Evolutionary conservation across 129 eudicot genomes (phyloP).

Genomic region (Kitagawia praeruptora): DNA sequence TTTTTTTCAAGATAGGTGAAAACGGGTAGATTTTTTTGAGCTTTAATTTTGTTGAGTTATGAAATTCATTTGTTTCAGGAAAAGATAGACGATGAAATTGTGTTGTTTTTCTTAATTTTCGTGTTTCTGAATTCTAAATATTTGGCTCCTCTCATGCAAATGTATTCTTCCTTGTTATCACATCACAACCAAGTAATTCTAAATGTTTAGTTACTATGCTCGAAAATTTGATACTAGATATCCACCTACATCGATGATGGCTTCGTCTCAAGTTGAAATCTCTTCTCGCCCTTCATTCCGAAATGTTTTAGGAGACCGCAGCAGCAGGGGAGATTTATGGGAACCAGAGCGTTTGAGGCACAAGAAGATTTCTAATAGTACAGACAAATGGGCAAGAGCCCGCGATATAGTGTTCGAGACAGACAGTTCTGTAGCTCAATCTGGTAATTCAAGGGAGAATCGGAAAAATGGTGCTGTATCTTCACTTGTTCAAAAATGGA

Average conservation of each 20-base stretch:
- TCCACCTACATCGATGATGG: constrained; percentile 21
- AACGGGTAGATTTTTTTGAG: background rate
- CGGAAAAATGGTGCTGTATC: constrained; percentile 56
- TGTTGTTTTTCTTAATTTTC: background rate
- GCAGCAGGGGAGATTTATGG: constrained; percentile 14
- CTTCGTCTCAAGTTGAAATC: constrained; percentile 42
- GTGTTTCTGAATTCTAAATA: background rate
- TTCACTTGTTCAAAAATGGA: constrained; percentile 56
- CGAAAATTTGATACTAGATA: background rate
- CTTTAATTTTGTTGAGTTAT: background rate
- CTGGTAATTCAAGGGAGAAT: constrained; percentile 16
- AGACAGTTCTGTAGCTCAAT: background rate
- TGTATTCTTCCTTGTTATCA: background rate
- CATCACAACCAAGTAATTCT: background rate
- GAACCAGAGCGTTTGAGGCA: background rate
- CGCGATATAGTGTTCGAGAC: constrained; percentile 19
- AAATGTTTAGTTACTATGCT: background rate
- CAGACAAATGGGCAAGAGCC: constrained; percentile 27
- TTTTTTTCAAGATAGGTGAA: background rate
- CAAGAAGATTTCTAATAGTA: background rate
- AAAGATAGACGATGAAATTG: background rate
- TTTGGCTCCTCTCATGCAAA: background rate
- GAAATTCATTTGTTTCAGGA: background rate
- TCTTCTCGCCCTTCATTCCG: constrained; percentile 34
- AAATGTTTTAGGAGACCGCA: constrained; percentile 17